Percentiles rank a stretch among this genome's conserved stretches.
These are phyloP conservation scores for Hysterium pulicare DNA, from an alignment of 2,329 filamentous ascomycete genomes.

Conservation along the genomic window DNA sequence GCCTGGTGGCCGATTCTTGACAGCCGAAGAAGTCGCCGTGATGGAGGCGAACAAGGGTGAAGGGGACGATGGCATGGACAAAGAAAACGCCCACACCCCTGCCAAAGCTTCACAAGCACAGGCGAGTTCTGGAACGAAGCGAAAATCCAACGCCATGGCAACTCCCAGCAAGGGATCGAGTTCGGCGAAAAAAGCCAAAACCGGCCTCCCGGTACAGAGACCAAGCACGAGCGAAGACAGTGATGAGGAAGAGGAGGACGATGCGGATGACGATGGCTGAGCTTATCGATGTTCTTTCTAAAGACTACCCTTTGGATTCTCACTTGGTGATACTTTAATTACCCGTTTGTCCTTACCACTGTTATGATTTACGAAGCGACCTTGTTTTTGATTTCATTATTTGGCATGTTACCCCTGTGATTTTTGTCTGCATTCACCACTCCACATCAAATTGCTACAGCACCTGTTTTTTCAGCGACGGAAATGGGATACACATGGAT, in stretches of 20 bases:
- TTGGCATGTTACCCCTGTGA: conserved; percentile 28
- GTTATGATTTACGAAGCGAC: conserved; percentile 39
- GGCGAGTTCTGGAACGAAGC: conserved; percentile 22
- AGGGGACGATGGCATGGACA: conserved; percentile 35
- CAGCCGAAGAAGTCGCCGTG: conserved; percentile 88
- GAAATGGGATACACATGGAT: conserved; percentile 18
- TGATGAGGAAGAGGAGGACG: conserved; percentile 50
- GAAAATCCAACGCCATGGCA: conserved; percentile 24
- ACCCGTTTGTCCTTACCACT: conserved; percentile 19
- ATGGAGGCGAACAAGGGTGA: conserved; percentile 58
- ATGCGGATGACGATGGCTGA: conserved; percentile 48
- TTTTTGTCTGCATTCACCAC: conserved; percentile 15
- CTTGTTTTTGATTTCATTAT: conserved; percentile 27
- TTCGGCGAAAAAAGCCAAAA: conserved; percentile 50
- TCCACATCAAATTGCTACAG: conserved; percentile 28
- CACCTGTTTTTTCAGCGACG: conserved; percentile 16
- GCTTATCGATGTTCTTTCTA: neutral
- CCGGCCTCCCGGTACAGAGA: conserved; percentile 29
- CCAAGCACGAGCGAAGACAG: conserved; percentile 51
- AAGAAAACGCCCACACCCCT: conserved; percentile 35
- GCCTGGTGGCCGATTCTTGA: conserved; percentile 91
- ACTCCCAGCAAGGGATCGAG: conserved; percentile 29
- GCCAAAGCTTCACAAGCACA: conserved; percentile 20
- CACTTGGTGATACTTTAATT: conserved; percentile 3
- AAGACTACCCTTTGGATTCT: conserved; percentile 6